Evolutionary conservation across 2,329 filamentous ascomycete genomes (phyloP), one percentile per base, ranked within the genome.

Genomic region (Lachnellula suecica): DNA sequence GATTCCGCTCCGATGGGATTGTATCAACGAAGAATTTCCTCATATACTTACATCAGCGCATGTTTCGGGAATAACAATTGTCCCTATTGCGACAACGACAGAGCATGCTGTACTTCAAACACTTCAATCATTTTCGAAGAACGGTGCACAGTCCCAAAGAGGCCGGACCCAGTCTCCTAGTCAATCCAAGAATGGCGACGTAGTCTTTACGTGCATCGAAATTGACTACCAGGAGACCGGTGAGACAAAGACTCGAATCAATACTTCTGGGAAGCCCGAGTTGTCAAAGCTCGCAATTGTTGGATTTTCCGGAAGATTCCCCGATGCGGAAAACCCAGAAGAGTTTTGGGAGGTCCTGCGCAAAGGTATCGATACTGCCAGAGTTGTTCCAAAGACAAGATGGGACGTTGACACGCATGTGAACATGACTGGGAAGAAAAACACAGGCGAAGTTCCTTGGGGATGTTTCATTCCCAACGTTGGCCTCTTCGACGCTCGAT

Each of bases 291-390:
- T 65, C 23, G 91, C 91, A 51, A 91, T 96, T 57, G 86, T 95
- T 35, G 91, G 91, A 45, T 88, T 90, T 81, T 82, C 88, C 40
- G 88, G 88, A 49, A 81, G 88, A 45, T 91, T 90, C 66, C 88
- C 88, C 2, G 83, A 87, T 59, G 85, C 88, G 40, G 84, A 82
- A n/a, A 86, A 79, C 63, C 79, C 83, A 54, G 85, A 90, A 53
- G 80, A 81, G 49, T 82, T 91, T 29, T 92, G 88, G 88, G 82
- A 89, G 53, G 74, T 91, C 9, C 76, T 92, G 20, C 81, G 85
- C 66, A 84, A 87, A 68, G 88, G 88, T 11, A 78, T 90, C 6
- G 87, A 91, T 67, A 87, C 89, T 25, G 86, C 89, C 65, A 79
- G 81, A 53, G 78, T 79, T 54, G 76, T 60, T 2, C 51, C 37